These are phyloP conservation scores for Alternaria ventricosa DNA, from an alignment of 2,329 filamentous ascomycete genomes.

Conservation along the genomic window DNA sequence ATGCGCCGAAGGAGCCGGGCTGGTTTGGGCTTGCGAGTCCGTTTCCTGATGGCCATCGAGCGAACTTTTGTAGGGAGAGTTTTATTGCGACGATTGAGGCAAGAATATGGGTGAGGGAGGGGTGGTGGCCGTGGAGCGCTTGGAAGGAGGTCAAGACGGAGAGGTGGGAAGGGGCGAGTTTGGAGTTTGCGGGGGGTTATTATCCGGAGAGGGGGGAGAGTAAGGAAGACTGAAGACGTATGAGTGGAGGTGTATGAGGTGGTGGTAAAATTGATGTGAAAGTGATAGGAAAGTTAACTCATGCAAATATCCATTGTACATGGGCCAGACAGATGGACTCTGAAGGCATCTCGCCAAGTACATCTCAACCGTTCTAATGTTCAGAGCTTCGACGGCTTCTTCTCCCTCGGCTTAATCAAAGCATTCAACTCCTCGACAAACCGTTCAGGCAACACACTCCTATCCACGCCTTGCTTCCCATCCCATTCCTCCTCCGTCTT, in stretches of 20 bases:
- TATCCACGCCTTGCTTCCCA: constrained; percentile 35
- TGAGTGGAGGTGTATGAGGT: neutral
- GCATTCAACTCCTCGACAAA: constrained; percentile 40
- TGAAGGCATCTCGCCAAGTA: neutral
- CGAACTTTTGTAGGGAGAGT: constrained; percentile 55
- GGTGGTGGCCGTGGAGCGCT: constrained; percentile 38
- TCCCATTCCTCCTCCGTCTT: constrained; percentile 43
- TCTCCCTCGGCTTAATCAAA: constrained; percentile 22
- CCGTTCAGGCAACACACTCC: constrained; percentile 34
- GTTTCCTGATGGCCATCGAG: constrained; percentile 54
- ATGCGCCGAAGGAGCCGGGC: constrained; percentile 49
- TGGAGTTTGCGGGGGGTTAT: constrained; percentile 59
- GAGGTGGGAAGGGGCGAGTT: constrained; percentile 51
- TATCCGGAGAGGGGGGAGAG: constrained; percentile 52
- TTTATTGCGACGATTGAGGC: constrained; percentile 56
- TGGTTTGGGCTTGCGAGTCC: constrained; percentile 57
- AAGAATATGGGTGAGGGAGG: constrained; percentile 49
- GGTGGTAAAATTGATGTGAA: neutral
- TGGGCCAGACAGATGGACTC: neutral
- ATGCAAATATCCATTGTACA: neutral
- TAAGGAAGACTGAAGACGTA: constrained; percentile 30
- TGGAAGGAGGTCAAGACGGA: constrained; percentile 53
- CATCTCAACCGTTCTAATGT: neutral
- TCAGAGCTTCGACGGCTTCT: constrained; percentile 32
- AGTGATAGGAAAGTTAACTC: neutral